Percentiles rank a stretch among this genome's conserved stretches.
Evolutionary conservation across 1,284 basidiomycete species (phyloP).

Genomic region (Coniferiporia weirii): DNA sequence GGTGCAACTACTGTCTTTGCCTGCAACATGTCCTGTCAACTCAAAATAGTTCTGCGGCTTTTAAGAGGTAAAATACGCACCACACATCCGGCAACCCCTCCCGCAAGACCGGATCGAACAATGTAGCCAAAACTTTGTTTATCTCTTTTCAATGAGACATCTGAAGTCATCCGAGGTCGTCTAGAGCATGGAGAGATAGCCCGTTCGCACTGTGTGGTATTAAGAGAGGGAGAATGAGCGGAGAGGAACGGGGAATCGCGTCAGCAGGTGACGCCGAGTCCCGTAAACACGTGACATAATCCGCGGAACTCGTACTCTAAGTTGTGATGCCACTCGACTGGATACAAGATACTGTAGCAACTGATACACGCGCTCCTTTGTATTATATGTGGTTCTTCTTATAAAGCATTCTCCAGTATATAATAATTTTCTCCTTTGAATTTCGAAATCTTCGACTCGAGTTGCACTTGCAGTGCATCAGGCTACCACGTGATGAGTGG

Average conservation of each 20-base stretch:
- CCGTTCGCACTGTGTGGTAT: background rate
- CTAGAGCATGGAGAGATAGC: background rate
- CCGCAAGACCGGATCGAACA: conserved; percentile 80
- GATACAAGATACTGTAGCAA: too few relatives aligned
- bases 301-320: too few relatives aligned
- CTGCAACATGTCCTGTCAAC: conserved; percentile 34
- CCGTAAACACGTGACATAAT: background rate
- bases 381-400: too few relatives aligned
- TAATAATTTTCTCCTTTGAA: too few relatives aligned
- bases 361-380: too few relatives aligned
- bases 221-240: background rate
- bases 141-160: conserved; percentile 53
- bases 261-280: too few relatives aligned
- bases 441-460: too few relatives aligned
- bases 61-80: conserved; percentile 45
- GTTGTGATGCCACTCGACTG: too few relatives aligned
- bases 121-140: conserved; percentile 73
- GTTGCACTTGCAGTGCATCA: too few relatives aligned
- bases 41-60: background rate
- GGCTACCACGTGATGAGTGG: too few relatives aligned
- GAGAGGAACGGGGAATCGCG: background rate
- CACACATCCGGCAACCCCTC: conserved; percentile 90
- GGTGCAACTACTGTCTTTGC: conserved; percentile 98
- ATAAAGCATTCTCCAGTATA: too few relatives aligned
- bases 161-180: conserved; percentile 50